Base-by-base conservation (phyloP, 192 early-diverging fungal species). In the Coemansia sp. region DNA sequence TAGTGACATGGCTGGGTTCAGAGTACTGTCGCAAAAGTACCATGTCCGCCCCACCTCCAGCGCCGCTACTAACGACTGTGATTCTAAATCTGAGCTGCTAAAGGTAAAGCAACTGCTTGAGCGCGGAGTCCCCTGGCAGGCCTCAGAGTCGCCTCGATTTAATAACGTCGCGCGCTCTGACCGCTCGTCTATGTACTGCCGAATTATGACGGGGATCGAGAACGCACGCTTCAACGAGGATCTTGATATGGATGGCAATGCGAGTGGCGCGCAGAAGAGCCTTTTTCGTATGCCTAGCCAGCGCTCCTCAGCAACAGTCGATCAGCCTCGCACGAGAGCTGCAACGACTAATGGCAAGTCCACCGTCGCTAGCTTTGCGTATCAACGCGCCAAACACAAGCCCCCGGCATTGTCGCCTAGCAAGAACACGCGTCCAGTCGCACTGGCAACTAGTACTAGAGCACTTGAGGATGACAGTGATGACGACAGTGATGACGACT, bases 71-170 rank as follows among this genome's bases (percentile, higher is more conserved):
- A 36, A 11, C 33, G 49, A 20, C 24, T 6, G 34, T 40, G 65
- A 65, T 8, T 57, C 20, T 24, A 20, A 16, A 15, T 8, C n/a
- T 2, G 70, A 49, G 36, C n/a, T 36, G 0, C 33, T 16, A 33
- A 67, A 55, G 27, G 71, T 84, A 6, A 40, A 46, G n/a, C 66
- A 59, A 3, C 36, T 83, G 44, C 80, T 84, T 27, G 59, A 54
- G 18, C 70, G 68, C 3, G 81, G 81, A 13, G 38, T 73, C 42
- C 71, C 76, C 9, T 84, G 81, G 76, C 81, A 84, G 59, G 69
- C 81, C 15, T 63, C 70, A 0, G 71, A 61, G 24, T 73, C 81
- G 34, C 81, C 74, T 8, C 66, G 54, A 6, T 64, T 59, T n/a
- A n/a, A n/a, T 22, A 42, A n/a, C 36, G 61, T 84, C 18, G 42